Base-by-base conservation (phyloP, 1,284 basidiomycete genomes). In the Bondarzewia mesenterica region DNA sequence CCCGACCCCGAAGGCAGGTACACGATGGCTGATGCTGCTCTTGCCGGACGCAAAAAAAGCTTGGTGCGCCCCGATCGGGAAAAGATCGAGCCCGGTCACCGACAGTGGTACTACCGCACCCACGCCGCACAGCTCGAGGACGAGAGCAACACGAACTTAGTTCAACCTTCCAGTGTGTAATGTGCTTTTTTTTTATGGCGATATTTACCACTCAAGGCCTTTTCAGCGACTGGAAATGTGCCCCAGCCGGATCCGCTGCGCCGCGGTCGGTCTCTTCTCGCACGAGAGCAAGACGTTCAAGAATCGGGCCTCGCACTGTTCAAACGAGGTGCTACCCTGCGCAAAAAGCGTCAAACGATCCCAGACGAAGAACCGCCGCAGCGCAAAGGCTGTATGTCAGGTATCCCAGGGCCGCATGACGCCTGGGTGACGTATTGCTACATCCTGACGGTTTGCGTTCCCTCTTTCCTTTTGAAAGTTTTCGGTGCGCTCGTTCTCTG, bases 341-440 rank as follows among this genome's bases (percentile, higher is more conserved):
- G 86, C 25, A 77, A 88, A 46, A 88, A 81, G 62, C 70, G 71
- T 46, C 71, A 74, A 0, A 64, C 70, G 37, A 66, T 67, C 12
- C 57, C 65, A 35, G 65, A 67, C 29, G 57, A 67, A 25, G 64
- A 69, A 7, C 59, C 67, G 15, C 69, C 69, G 26, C 66, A 74
- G 53, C 71, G 75, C 47, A 60, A 73, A 53, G 76, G 77, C 10
- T 90, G 83, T 60, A 75, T 83, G 52, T 79, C 79, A 47, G 78
- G 80, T 57, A 82, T 82, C 16, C 93, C 83, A 21, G 93, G 93
- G 7, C 94, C 95, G 15, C 85, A 93, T 54, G 86, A 92, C 51
- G 79, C 81, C 22, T 99, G 94, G 94, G 96, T 97, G 85, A 83
- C 91, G 55, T 99, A 96, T 69, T 97, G 91, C 69, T 88, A 85